A percentile compares a stretch with the other conserved stretches of the same genome.
phyloP scores from a whole-genome alignment of 352 stramenopile genomes.

The Saprolegnia parasitica region DNA sequence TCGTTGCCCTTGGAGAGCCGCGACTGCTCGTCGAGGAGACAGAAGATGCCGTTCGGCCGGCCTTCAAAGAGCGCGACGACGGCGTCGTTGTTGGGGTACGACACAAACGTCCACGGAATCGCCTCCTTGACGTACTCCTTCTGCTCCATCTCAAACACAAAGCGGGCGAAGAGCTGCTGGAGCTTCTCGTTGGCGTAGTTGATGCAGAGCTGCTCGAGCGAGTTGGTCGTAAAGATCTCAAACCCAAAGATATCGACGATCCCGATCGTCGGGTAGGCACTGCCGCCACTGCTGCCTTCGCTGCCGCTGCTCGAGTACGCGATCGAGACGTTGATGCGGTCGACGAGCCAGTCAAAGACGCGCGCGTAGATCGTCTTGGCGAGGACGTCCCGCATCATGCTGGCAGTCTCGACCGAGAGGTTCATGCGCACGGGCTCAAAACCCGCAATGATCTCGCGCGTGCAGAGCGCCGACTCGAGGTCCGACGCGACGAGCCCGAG shows the following conservation, averaged over 20 bases:
- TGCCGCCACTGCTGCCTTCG: slow-evolving; percentile 62
- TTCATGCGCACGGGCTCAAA: slow-evolving; percentile 64
- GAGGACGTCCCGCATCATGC: slow-evolving; percentile 86
- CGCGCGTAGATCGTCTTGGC: slow-evolving; percentile 37
- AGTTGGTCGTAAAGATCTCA: slow-evolving; percentile 39
- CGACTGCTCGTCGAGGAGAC: slow-evolving; percentile 39
- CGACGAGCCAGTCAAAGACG: slow-evolving; percentile 42
- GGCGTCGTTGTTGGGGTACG: slow-evolving; percentile 34
- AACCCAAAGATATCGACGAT: slow-evolving; percentile 52
- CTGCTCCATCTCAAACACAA: slow-evolving; percentile 34
- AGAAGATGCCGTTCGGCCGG: slow-evolving; percentile 38
- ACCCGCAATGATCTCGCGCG: slow-evolving; percentile 60
- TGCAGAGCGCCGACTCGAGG: slow-evolving; percentile 61
- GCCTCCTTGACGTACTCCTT: slow-evolving; percentile 31
- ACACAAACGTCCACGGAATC: slow-evolving; percentile 27
- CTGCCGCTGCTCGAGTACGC: slow-evolving; percentile 48
- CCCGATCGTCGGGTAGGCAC: slow-evolving; percentile 39
- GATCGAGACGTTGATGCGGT: slow-evolving; percentile 39
- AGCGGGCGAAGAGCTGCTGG: slow-evolving; percentile 35
- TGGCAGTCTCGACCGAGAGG: slow-evolving; percentile 82
- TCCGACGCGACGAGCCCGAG: background rate
- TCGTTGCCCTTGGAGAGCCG: slow-evolving; percentile 32
- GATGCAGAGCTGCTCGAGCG: slow-evolving; percentile 39
- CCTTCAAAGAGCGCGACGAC: slow-evolving; percentile 45
- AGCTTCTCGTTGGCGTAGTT: slow-evolving; percentile 38